These are phyloP conservation scores for Exophiala sp. DNA, from an alignment of 2,329 filamentous ascomycete species.

Conservation along the genomic window DNA sequence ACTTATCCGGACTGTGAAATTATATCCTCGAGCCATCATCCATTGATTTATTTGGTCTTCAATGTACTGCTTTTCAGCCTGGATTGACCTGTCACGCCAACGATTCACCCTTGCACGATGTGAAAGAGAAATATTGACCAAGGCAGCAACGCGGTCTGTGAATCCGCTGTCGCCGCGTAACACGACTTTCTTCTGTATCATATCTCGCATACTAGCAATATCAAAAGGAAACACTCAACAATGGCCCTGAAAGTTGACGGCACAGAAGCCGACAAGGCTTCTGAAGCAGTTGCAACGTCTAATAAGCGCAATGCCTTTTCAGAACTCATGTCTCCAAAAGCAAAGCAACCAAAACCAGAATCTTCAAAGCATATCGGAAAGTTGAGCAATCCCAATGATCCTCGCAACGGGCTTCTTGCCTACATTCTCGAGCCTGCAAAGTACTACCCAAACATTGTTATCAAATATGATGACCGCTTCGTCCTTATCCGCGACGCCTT, in stretches of 20 bases:
- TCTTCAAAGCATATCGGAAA: constrained; percentile 21
- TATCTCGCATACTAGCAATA: no score
- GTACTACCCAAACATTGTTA: constrained; percentile 62
- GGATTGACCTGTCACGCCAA: no score
- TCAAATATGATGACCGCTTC: constrained; percentile 60
- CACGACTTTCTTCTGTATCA: no score
- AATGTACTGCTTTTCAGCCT: no score
- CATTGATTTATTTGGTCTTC: no score
- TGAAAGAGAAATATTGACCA: no score
- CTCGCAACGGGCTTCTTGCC: constrained; percentile 48
- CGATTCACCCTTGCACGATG: no score
- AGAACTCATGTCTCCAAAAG: constrained; percentile 54
- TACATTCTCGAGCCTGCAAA: constrained; percentile 64
- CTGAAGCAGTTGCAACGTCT: neutral
- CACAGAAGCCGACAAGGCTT: neutral
- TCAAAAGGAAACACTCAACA: neutral
- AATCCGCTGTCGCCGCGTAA: no score
- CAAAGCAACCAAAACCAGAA: constrained; percentile 34
- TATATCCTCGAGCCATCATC: no score
- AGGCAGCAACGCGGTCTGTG: no score
- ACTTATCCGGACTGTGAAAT: no score
- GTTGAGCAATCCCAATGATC: constrained; percentile 21
- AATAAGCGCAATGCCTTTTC: constrained; percentile 37
- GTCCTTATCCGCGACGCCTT: constrained; percentile 79
- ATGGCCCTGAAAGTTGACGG: neutral